Conservation (phyloP, 805 yeast genomes). For the Kuraishia molischiana region DNA sequence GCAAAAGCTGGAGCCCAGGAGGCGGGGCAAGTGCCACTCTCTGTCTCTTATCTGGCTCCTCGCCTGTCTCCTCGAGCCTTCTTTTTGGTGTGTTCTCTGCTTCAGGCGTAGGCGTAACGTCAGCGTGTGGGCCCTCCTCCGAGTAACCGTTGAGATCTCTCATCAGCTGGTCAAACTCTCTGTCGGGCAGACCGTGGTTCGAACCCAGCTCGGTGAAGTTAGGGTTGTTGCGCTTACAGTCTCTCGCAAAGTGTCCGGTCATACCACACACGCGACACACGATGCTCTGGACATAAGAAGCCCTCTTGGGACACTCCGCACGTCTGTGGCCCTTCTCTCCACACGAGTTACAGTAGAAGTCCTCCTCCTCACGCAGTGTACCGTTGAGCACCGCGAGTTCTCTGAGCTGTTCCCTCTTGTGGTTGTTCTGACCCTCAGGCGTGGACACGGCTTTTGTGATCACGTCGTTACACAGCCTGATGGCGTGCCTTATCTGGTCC, state of each 20-base stretch:
- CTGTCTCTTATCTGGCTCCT: constrained; percentile 1
- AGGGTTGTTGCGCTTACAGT: constrained; percentile 47
- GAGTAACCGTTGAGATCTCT: constrained; percentile 29
- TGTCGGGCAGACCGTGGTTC: constrained; percentile 21
- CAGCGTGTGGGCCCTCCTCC: constrained; percentile 3
- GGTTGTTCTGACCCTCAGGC: constrained; percentile 90
- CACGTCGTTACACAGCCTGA: constrained; percentile 61
- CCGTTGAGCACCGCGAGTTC: constrained; percentile 93
- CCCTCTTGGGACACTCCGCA: constrained; percentile 52
- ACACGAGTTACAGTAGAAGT: constrained; percentile 47
- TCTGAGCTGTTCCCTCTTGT: constrained; percentile 82
- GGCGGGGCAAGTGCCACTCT: constrained; percentile 8
- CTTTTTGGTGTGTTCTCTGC: neutral
- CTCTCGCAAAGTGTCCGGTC: constrained; percentile 81
- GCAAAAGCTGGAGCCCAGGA: constrained; percentile 3
- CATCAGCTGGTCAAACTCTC: constrained; percentile 43
- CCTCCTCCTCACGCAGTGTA: constrained; percentile 68
- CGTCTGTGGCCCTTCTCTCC: constrained; percentile 58
- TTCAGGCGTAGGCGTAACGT: constrained; percentile 5
- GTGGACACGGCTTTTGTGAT: constrained; percentile 77
- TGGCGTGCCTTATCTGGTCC: constrained; percentile 67
- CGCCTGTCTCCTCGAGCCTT: neutral
- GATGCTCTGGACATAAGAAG: constrained; percentile 40
- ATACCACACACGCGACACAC: constrained; percentile 75
- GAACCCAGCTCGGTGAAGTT: constrained; percentile 4